A percentile compares a stretch with the other conserved stretches of the same genome.
Conservation (phyloP, 371 early-diverging fungal genomes). For the Cokeromyces recurvatus region DNA sequence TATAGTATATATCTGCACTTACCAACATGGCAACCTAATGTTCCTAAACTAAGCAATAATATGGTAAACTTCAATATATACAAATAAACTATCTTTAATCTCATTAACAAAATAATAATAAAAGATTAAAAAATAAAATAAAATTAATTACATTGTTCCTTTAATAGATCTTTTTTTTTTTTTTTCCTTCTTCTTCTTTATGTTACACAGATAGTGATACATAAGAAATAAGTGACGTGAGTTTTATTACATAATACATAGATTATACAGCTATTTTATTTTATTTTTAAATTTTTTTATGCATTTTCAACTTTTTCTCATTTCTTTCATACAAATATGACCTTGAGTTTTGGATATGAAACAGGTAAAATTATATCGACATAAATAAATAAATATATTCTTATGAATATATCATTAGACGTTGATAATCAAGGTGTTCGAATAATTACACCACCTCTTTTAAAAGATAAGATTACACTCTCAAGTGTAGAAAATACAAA, state of each 20-base stretch:
- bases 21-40: slow-evolving; percentile 19
- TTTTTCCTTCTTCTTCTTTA: not conserved
- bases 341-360: slow-evolving; percentile 38
- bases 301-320: not conserved
- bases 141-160: not conserved
- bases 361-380: slow-evolving; percentile 9
- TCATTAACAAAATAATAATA: slow-evolving; percentile 1
- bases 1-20: not conserved
- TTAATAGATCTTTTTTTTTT: not conserved
- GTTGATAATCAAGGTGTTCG: slow-evolving; percentile 16
- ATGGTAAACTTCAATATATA: slow-evolving; percentile 1
- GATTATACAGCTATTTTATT: no score
- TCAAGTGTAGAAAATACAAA: slow-evolving; percentile 30
- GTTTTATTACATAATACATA: no score
- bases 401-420: not conserved
- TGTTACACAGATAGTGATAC: no score
- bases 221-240: no score
- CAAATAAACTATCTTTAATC: slow-evolving; percentile 2
- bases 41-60: slow-evolving; percentile 5
- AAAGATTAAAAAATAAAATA: not conserved
- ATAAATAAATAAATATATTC: not conserved
- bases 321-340: slow-evolving; percentile 12
- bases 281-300: not conserved
- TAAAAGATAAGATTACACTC: slow-evolving; percentile 31
- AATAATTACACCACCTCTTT: slow-evolving; percentile 34